Base-by-base conservation (phyloP, 495 filamentous ascomycete genomes). In the Glarea lozoyensis region DNA sequence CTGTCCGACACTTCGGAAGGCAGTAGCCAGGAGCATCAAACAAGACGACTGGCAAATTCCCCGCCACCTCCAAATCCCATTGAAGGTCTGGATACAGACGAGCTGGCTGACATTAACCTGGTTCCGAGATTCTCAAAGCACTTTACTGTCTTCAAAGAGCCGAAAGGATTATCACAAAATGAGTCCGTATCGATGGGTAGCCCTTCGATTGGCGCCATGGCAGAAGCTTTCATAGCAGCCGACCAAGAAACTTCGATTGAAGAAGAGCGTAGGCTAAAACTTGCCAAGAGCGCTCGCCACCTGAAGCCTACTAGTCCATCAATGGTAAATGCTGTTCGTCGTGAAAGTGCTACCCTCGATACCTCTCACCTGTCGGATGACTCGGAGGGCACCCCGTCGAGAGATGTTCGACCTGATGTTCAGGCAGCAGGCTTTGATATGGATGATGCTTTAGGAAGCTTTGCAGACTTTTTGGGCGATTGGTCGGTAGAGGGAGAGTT, bases 151-250 rank as follows among this genome's bases (percentile, higher is more conserved):
- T 20, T 2, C 24, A 18, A 10, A 34, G 21, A 11, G 45, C 44
- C 21, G 45, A 37, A 19, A 40, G 17, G 11, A 48, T 46, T 30
- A 42, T 45, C 23, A 37, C 44, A 13, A 21, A 37, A 37, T 10
- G 17, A 1, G 17, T 17, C n/a, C n/a, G 47, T 34, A 15, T 20
- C 18, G 3, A 35, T 31, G 9, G 46, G 49, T 20, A 57, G 54
- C 39, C 54, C 54, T 7, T 9, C 37, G 1, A 32, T 54, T 12
- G 37, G 37, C 27, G 54, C 44, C 13, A 53, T 54, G 37, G 54
- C 54, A 0, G 49, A 57, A 42, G 51, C 51, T 13, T 57, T 57
- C 31, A 49, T 51, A n/a, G 29, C 41, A 33, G 50, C 54, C n/a
- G 51, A 54, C 23, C 25, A 34, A 3, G 38, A 46, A 24, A 42